Conservation (phyloP, 139 green algal genomes). For the Chara braunii region DNA sequence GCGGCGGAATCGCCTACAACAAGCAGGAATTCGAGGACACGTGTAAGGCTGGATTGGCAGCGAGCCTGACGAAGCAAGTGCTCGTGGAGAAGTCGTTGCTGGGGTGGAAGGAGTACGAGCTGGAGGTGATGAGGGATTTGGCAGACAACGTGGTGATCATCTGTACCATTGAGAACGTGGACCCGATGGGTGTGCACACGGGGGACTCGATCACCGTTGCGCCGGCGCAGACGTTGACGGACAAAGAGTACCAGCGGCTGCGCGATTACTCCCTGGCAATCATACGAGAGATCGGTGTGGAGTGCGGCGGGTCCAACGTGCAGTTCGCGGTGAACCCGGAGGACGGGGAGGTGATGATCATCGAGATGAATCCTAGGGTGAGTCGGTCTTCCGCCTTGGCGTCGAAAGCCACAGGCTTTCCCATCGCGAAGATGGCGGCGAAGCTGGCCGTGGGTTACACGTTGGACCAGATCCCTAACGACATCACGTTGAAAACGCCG, state of each 20-base stretch:
- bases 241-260: slow-evolving; percentile 90
- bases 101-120: slow-evolving; percentile 95
- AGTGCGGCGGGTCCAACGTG: slow-evolving; percentile 97
- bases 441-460: slow-evolving; percentile 95
- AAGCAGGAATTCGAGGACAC: slow-evolving; percentile 89
- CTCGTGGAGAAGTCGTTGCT: slow-evolving; percentile 88
- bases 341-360: slow-evolving; percentile 90
- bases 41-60: slow-evolving; percentile 66
- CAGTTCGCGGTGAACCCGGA: slow-evolving; percentile 93
- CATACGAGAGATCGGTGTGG: slow-evolving; percentile 96
- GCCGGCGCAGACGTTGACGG: slow-evolving; percentile 76
- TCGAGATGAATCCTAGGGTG: slow-evolving; percentile 99
- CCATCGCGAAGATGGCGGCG: slow-evolving; percentile 98
- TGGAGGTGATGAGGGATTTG: slow-evolving; percentile 97
- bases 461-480: slow-evolving; percentile 94
- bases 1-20: slow-evolving; percentile 98
- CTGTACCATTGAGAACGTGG: slow-evolving; percentile 99
- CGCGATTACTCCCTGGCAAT: slow-evolving; percentile 75
- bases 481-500: slow-evolving; percentile 97
- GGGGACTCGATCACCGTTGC: slow-evolving; percentile 68
- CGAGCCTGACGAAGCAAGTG: slow-evolving; percentile 82
- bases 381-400: slow-evolving; percentile 91
- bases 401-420: slow-evolving; percentile 94
- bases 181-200: slow-evolving; percentile 99
- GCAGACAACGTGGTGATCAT: slow-evolving; percentile 99